These are phyloP conservation scores for Paratinospora sagittata DNA, from an alignment of 164 flowering plant genomes.

Conservation along the genomic window DNA sequence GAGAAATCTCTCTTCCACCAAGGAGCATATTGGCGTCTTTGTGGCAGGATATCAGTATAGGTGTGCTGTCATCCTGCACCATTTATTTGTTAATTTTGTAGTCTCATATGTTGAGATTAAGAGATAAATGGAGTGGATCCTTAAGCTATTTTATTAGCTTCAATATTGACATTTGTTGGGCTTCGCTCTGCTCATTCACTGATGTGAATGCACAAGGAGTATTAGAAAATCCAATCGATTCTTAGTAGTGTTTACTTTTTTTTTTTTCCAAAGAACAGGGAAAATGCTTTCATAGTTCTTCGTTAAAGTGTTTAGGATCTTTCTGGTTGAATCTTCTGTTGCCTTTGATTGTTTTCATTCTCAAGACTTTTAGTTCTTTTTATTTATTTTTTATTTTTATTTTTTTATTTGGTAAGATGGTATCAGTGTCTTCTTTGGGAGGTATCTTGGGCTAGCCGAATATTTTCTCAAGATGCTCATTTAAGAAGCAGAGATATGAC, in stretches of 20 bases:
- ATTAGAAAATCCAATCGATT: not conserved
- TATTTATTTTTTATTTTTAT: too few species aligned
- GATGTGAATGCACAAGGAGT: not conserved
- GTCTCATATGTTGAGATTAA: not conserved
- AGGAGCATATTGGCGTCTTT: slow-evolving; percentile 82
- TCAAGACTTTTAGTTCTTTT: too few species aligned
- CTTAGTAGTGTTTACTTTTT: too few species aligned
- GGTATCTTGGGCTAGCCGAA: not conserved
- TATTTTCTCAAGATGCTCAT: not conserved
- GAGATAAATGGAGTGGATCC: not conserved
- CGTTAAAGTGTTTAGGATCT: too few species aligned
- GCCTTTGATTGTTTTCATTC: too few species aligned
- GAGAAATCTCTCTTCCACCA: slow-evolving; percentile 88
- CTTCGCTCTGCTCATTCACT: not conserved
- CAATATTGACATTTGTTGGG: not conserved
- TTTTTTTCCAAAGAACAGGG: not conserved
- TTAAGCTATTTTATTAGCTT: not conserved
- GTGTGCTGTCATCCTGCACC: not conserved
- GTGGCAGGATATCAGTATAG: slow-evolving; percentile 48
- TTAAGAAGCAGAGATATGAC: not conserved
- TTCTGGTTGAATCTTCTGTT: too few species aligned
- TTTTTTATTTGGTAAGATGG: too few species aligned
- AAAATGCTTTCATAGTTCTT: not conserved
- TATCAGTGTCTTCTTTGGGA: not conserved
- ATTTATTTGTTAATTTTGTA: not conserved